phyloP scores from a whole-genome alignment of 345 rosid genomes.

The Citrus australasica region DNA sequence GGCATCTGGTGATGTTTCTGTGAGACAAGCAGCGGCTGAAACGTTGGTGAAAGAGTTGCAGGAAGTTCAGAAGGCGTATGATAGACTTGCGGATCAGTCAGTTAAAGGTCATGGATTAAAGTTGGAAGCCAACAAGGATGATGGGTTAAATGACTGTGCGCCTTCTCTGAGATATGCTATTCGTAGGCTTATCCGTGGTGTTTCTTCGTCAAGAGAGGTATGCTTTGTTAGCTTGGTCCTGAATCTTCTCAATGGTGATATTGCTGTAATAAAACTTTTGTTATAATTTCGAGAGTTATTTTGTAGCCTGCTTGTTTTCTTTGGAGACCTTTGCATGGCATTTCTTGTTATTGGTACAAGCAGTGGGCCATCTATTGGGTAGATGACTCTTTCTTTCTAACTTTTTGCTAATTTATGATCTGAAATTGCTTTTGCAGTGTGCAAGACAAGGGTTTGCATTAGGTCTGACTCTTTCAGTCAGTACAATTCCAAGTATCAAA shows the following conservation, averaged over 20 bases:
- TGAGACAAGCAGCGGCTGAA: constrained; percentile 63
- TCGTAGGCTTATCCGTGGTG: constrained; percentile 87
- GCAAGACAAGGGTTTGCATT: constrained; percentile 97
- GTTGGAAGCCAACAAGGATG: constrained; percentile 86
- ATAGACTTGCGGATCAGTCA: constrained; percentile 45
- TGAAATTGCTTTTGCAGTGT: constrained; percentile 47
- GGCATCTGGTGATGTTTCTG: constrained; percentile 53
- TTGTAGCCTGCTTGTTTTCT: neutral
- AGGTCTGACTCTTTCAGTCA: constrained; percentile 63
- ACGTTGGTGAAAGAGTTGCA: constrained; percentile 59
- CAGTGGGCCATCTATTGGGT: neutral
- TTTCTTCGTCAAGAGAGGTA: constrained; percentile 96
- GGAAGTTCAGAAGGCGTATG: constrained; percentile 75
- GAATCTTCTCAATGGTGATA: neutral
- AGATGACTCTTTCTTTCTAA: neutral
- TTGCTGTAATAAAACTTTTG: neutral
- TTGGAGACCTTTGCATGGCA: neutral
- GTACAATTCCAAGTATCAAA: constrained; percentile 53
- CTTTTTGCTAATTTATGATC: neutral
- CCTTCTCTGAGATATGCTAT: constrained; percentile 83
- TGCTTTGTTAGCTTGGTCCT: constrained; percentile 2
- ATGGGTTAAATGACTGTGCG: constrained; percentile 79
- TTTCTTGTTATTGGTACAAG: neutral
- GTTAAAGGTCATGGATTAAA: constrained; percentile 43
- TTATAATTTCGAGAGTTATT: neutral